Conservation (phyloP, 2,329 filamentous ascomycete species). For the Orbilia oligospora region DNA sequence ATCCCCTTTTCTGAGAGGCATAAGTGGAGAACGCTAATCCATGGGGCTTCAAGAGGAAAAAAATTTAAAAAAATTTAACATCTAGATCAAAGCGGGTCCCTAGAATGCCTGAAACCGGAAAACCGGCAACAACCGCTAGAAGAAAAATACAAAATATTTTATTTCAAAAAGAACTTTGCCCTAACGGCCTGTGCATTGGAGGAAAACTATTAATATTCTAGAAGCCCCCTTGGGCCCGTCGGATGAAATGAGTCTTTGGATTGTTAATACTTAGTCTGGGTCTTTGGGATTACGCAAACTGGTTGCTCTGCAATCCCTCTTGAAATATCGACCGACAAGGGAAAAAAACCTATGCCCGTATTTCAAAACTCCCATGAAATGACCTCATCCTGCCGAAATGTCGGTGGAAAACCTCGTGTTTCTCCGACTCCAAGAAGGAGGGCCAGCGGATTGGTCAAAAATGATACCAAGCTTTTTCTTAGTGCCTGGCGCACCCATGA, state of each 20-base stretch:
- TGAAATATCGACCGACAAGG: slow-evolving; percentile 38
- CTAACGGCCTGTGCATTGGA: slow-evolving; percentile 24
- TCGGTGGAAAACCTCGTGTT: slow-evolving; percentile 37
- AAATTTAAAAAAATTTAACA: too few relatives aligned
- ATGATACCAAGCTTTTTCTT: slow-evolving; percentile 53
- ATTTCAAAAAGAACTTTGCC: not conserved
- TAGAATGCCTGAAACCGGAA: slow-evolving; percentile 50
- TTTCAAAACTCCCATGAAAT: slow-evolving; percentile 41
- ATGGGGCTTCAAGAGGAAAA: slow-evolving; percentile 8
- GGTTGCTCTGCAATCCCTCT: not conserved
- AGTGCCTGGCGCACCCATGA: slow-evolving; percentile 23
- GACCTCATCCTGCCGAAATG: slow-evolving; percentile 38
- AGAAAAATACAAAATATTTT: not conserved
- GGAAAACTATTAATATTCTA: slow-evolving; percentile 34
- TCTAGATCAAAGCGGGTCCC: slow-evolving; percentile 1
- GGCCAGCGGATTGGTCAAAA: slow-evolving; percentile 12
- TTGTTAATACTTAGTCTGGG: slow-evolving; percentile 1
- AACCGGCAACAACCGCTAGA: slow-evolving; percentile 33
- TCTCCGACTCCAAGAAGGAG: slow-evolving; percentile 20
- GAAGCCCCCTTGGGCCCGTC: slow-evolving; percentile 1
- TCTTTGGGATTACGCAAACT: slow-evolving; percentile 4
- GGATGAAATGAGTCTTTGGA: slow-evolving; percentile 10
- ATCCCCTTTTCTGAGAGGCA: not conserved
- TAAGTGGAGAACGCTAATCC: not conserved
- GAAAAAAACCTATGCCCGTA: not conserved